A percentile compares a stretch with the other conserved stretches of the same genome.
These are phyloP conservation scores for Chrysosporium queenslandicum DNA, from an alignment of 2,329 filamentous ascomycete species.

Conservation along the genomic window DNA sequence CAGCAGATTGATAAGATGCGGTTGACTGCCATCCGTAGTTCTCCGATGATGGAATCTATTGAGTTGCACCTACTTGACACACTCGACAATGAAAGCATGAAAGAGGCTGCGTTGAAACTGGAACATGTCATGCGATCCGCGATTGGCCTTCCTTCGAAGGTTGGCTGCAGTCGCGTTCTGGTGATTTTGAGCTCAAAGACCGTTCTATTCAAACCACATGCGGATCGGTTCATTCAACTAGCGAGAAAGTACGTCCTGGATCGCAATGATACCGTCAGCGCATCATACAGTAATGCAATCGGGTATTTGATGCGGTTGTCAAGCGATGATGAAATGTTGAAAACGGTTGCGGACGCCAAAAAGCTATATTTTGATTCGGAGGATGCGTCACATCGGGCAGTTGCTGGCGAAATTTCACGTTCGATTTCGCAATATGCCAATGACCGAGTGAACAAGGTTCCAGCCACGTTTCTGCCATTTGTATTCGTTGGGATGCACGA, in stretches of 20 bases:
- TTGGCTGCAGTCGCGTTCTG: conserved; percentile 77
- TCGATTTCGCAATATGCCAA: conserved; percentile 77
- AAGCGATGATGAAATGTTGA: conserved; percentile 49
- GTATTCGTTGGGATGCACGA: conserved; percentile 84
- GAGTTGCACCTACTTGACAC: conserved; percentile 72
- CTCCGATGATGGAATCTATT: conserved; percentile 85
- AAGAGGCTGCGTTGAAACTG: conserved; percentile 58
- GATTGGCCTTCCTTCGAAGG: conserved; percentile 85
- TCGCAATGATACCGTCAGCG: conserved; percentile 85
- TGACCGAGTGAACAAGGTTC: conserved; percentile 73
- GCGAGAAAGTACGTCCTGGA: conserved; percentile 77
- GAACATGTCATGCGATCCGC: conserved; percentile 73
- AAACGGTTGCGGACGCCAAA: conserved; percentile 47
- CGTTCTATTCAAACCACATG: conserved; percentile 63
- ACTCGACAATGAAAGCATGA: conserved; percentile 69
- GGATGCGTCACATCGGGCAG: conserved; percentile 62
- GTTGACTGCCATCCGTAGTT: conserved; percentile 68
- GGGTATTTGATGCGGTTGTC: conserved; percentile 68
- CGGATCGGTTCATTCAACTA: conserved; percentile 63
- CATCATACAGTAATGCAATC: conserved; percentile 73
- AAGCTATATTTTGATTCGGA: conserved; percentile 73
- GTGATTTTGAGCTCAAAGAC: conserved; percentile 72
- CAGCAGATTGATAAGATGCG: conserved; percentile 85
- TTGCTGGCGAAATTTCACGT: conserved; percentile 72
- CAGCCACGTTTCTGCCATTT: conserved; percentile 68